These are phyloP conservation scores for Plasmodium ovale DNA, from an alignment of 169 alveolate species.

Conservation along the genomic window DNA sequence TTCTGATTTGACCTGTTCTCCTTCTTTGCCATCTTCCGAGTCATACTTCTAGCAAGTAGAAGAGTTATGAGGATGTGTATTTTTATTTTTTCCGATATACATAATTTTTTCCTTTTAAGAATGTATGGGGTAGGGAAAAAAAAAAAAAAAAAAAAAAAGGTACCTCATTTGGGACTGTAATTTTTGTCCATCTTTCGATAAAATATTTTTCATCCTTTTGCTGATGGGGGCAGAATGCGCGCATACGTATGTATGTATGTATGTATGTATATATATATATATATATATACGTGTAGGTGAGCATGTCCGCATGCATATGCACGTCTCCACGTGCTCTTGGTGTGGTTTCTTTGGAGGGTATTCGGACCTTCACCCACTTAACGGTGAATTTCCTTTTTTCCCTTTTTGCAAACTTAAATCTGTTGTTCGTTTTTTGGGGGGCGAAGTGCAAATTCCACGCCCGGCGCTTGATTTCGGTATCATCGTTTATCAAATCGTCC, in stretches of 20 bases:
- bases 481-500: conserved; percentile 49
- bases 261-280: background rate
- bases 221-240: background rate
- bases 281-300: background rate
- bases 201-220: conserved; percentile 28
- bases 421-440: conserved; percentile 10
- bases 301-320: background rate
- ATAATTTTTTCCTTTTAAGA: background rate
- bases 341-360: background rate
- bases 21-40: conserved; percentile 8
- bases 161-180: conserved; percentile 39
- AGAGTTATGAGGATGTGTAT: background rate
- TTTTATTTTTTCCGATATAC: background rate
- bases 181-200: conserved; percentile 46
- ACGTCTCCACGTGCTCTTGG: background rate
- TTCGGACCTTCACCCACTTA: conserved; percentile 50
- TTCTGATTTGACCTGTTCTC: background rate
- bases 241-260: background rate
- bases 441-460: conserved; percentile 52
- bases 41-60: conserved; percentile 20
- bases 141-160: conserved; percentile 6
- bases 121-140: background rate
- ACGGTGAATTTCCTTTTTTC: conserved; percentile 16
- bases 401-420: conserved; percentile 33
- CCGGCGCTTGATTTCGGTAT: conserved; percentile 21